Base-by-base conservation (phyloP, 345 rosid genomes). In the Lagerstroemia speciosa region DNA sequence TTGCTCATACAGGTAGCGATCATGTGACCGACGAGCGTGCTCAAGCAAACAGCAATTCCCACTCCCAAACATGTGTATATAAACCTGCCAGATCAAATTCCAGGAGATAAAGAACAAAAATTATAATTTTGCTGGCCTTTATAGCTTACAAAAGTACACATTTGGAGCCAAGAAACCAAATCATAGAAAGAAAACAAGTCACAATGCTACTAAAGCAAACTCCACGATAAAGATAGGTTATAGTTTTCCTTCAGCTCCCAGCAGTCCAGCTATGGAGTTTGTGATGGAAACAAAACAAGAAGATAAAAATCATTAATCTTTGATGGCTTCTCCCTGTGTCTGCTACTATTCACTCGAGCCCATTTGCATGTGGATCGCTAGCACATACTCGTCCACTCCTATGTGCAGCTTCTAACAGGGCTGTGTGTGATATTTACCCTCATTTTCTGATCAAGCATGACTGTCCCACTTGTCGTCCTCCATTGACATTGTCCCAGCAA, bases 41-140 rank as follows among this genome's bases (percentile, higher is more conserved):
- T 83, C 76, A 84, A 80, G 77, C 81, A 81, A 31, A 78, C 82
- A 3, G 77, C 75, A 2, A 86, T 86, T 31, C 91, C 91, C 20
- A 79, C 77, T 1, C 78, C 85, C 0, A 77, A 73, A 69, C 80
- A 79, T 52, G 83, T 34, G 68, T 63, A 69, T 64, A 86, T 84
- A 68, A 86, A 86, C 91, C 91, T 86, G 91, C 64, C 60, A 67
- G 64, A 71, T 46, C 30, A 16, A 69, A 29, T 24, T 58, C 62
- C 17, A 6, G 12, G 67, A 9, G 31, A 31, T 17, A 29, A 16
- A 26, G 55, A 48, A 34, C 33, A 48, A 9, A 20, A n/a, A n/a
- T n/a, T n/a, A n/a, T n/a, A n/a, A n/a, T n/a, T n/a, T n/a, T n/a
- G n/a, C n/a, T n/a, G n/a, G n/a, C n/a, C n/a, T n/a, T n/a, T n/a